Evolutionary conservation across 2,329 filamentous ascomycete species (phyloP).

Genomic region (Hypoxylon sp.): DNA sequence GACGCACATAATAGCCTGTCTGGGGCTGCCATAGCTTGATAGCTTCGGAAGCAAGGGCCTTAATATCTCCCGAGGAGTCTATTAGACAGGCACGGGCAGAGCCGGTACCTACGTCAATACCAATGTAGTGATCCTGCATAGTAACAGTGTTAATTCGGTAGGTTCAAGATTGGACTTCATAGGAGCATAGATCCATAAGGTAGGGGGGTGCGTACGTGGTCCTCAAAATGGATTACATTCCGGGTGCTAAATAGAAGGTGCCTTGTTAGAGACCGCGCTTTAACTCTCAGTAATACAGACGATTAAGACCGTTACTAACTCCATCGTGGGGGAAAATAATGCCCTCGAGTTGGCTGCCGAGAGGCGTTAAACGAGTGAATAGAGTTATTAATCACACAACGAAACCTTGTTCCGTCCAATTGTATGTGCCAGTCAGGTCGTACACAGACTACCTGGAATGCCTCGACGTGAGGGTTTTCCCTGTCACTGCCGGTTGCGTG

Average conservation of each 20-base stretch:
- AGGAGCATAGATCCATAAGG: constrained; percentile 3
- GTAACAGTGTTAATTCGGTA: constrained; percentile 44
- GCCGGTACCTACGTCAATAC: constrained; percentile 96
- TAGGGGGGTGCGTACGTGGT: constrained; percentile 50
- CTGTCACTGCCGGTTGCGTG: constrained; percentile 20
- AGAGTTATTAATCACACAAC: constrained; percentile 36
- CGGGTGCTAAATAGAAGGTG: constrained; percentile 50
- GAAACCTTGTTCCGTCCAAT: constrained; percentile 38
- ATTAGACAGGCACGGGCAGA: constrained; percentile 97
- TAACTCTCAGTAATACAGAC: constrained; percentile 24
- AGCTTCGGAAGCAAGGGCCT: constrained; percentile 78
- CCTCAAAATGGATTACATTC: constrained; percentile 54
- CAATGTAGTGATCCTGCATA: constrained; percentile 75
- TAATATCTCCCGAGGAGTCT: constrained; percentile 90
- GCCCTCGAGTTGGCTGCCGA: constrained; percentile 33
- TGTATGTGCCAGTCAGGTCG: constrained; percentile 22
- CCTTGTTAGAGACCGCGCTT: constrained; percentile 28
- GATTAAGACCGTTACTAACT: constrained; percentile 41
- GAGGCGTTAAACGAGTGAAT: constrained; percentile 37
- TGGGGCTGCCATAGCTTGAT: constrained; percentile 87
- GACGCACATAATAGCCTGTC: constrained; percentile 78
- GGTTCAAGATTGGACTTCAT: constrained; percentile 15
- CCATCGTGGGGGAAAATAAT: constrained; percentile 40
- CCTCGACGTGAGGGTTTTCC: constrained; percentile 24
- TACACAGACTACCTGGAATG: constrained; percentile 12